Base-by-base conservation (phyloP, 208 protist genomes). In the Willaertia magna region DNA sequence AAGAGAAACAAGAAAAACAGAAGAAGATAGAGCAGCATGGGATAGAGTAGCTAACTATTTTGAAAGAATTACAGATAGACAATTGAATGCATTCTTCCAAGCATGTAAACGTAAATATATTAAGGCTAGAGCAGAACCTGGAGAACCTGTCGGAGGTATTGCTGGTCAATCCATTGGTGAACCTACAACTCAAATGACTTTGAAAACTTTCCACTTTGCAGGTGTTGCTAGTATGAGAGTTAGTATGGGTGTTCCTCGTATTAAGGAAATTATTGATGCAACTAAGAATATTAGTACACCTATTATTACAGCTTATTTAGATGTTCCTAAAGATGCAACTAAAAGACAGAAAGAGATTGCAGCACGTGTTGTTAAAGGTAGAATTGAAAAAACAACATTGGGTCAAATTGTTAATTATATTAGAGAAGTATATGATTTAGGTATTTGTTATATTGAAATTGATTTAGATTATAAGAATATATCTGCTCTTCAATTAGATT, bases 201-300 rank as follows among this genome's bases (percentile, higher is more conserved):
- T 99, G 26, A 98, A 98, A 87, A 99, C 98, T 34, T 99, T 99
- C 92, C 98, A 99, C 93, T 99, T 99, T 92, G 99, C 99, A 49
- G 99, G 99, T 87, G 97, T 99, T 30, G 97, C 99, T 47, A 97
- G 95, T 85, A 99, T 99, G 98, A 99, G 91, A 89, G 96, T 98
- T 88, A 98, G 96, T 26, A 93, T 97, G 67, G 96, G 96, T 94
- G 96, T 98, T 48, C 96, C 96, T 47, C 94, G 95, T 90, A 96
- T 99, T 74, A 96, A 98, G 76, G 98, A 99, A 89, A 98, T 99
- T 86, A 99, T 99, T 89, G 99, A 99, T 89, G 98, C 97, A 0
- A 95, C 95, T 83, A 95, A 96, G 74, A 97, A 93, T 59, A 99
- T 99, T 86, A 93, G 92, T 34, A 99, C 98, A 12, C 99, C 99